Evolutionary conservation across 202 grass and related monocot species (phyloP).

Genomic region (Bolboschoenoplectus hybrid): DNA sequence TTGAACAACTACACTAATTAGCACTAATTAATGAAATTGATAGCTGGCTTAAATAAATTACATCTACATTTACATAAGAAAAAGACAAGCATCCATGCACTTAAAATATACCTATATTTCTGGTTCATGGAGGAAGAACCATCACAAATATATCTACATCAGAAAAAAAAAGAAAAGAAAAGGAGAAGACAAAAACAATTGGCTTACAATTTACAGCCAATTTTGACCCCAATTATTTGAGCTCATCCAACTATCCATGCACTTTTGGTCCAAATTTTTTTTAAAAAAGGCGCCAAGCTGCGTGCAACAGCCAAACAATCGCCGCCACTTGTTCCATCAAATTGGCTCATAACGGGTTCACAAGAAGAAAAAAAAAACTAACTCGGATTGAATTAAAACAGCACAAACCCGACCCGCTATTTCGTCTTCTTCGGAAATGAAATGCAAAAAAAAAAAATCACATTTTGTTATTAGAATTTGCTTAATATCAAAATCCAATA

Average conservation of each 20-base stretch:
- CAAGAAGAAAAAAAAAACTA: neutral
- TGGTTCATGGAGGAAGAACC: too few relatives aligned
- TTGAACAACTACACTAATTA: too few relatives aligned
- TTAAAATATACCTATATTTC: too few relatives aligned
- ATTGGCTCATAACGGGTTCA: neutral
- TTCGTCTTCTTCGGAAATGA: too few relatives aligned
- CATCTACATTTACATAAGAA: too few relatives aligned
- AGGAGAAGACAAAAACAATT: neutral
- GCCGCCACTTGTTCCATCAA: conserved; percentile 19
- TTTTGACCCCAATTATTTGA: conserved; percentile 38
- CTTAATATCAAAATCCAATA: too few relatives aligned
- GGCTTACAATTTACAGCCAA: conserved; percentile 34
- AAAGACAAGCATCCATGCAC: too few relatives aligned
- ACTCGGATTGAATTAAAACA: neutral
- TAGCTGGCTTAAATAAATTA: too few relatives aligned
- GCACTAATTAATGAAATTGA: too few relatives aligned
- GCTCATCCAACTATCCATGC: neutral
- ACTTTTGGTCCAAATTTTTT: neutral
- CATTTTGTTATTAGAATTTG: too few relatives aligned
- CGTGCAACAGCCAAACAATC: conserved; percentile 7
- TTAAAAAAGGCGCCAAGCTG: conserved; percentile 20
- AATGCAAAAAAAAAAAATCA: too few relatives aligned
- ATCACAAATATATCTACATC: neutral
- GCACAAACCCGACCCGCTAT: neutral
- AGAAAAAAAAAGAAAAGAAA: conserved; percentile 3